phyloP scores from a whole-genome alignment of 148 eudicot species.

The Bassia scoparia region DNA sequence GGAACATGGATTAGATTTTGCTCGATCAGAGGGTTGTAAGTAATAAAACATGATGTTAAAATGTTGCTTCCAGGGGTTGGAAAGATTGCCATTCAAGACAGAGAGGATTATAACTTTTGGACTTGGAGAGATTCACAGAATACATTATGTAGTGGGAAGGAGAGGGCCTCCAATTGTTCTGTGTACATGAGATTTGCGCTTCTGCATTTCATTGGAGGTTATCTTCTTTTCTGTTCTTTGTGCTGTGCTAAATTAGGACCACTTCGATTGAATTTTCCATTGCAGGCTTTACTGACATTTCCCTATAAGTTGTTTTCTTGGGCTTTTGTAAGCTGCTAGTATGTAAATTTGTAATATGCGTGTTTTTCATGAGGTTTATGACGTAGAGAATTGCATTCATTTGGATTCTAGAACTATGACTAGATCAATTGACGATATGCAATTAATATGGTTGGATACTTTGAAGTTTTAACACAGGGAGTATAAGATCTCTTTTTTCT shows the following conservation, averaged over 20 bases:
- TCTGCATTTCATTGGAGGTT: conserved; percentile 99
- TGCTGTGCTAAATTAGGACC: background rate
- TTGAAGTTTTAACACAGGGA: background rate
- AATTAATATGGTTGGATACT: background rate
- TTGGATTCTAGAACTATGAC: background rate
- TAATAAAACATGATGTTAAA: conserved; percentile 3
- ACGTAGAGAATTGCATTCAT: background rate
- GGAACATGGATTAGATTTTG: too few relatives aligned
- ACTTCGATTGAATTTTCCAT: conserved; percentile 2
- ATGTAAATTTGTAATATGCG: too few relatives aligned
- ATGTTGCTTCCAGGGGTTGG: conserved; percentile 47
- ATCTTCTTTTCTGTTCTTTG: background rate
- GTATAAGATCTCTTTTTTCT: conserved; percentile 1
- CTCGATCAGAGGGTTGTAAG: background rate
- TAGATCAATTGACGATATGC: background rate
- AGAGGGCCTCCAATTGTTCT: conserved; percentile 79
- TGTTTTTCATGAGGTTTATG: too few relatives aligned
- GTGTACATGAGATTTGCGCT: conserved; percentile 97
- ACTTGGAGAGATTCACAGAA: conserved; percentile 82
- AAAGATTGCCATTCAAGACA: conserved; percentile 69
- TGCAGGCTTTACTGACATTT: too few relatives aligned
- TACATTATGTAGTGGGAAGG: conserved; percentile 92
- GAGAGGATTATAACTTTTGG: conserved; percentile 91
- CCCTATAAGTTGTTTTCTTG: background rate
- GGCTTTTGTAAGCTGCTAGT: background rate